phyloP scores from a whole-genome alignment of 169 alveolate genomes.

The Plasmodium coatneyi region DNA sequence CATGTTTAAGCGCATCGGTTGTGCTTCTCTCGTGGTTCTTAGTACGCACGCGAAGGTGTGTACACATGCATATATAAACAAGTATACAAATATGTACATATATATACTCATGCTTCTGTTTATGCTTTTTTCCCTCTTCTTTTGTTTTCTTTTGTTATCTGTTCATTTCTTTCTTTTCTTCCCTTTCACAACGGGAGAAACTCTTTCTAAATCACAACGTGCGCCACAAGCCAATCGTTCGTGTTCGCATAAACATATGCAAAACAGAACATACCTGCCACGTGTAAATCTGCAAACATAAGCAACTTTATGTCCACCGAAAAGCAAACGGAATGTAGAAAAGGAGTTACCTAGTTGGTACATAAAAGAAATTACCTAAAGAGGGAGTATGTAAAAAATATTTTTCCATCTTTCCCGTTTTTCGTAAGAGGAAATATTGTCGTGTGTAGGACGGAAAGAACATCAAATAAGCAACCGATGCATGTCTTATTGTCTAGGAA shows the following conservation, averaged over 20 bases:
- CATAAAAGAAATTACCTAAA: neutral
- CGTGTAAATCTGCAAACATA: neutral
- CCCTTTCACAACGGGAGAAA: neutral
- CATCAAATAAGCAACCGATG: neutral
- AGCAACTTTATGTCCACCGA: neutral
- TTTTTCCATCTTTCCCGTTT: neutral
- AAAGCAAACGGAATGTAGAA: slow-evolving; percentile 1
- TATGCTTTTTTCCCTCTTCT: neutral
- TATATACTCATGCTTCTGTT: neutral
- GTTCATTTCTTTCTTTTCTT: neutral
- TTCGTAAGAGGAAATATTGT: neutral
- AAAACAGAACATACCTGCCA: neutral
- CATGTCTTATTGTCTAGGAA: neutral
- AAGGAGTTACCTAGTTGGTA: neutral
- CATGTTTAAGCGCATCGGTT: neutral
- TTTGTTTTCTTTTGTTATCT: neutral
- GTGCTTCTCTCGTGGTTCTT: neutral
- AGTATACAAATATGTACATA: neutral
- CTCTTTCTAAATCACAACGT: neutral
- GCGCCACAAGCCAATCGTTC: neutral
- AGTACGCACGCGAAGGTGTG: neutral
- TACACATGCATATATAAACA: neutral
- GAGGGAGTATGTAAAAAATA: neutral
- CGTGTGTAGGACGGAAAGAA: neutral
- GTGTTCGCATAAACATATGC: neutral